These are phyloP conservation scores for Solanum chacoense DNA, from an alignment of 305 asterid genomes.

Conservation along the genomic window DNA sequence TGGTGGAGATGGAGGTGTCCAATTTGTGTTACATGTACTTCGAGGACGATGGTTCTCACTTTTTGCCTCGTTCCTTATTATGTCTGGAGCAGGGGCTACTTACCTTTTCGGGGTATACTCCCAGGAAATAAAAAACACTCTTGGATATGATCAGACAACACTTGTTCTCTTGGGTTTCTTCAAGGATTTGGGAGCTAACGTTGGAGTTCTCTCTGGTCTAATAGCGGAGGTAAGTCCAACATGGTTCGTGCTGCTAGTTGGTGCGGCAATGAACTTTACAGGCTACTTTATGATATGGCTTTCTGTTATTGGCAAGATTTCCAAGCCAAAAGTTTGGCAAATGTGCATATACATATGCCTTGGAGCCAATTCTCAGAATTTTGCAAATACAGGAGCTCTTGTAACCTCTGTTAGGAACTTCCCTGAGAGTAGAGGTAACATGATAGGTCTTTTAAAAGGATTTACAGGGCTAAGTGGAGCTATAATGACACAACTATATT, in stretches of 20 bases:
- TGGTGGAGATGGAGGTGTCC: not conserved
- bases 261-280: slow-evolving; percentile 59
- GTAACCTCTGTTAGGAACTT: slow-evolving; percentile 61
- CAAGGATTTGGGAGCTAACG: slow-evolving; percentile 76
- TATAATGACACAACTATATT: slow-evolving; percentile 59
- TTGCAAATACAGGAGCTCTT: slow-evolving; percentile 81
- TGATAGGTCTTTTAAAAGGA: slow-evolving; percentile 65
- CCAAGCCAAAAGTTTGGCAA: slow-evolving; percentile 58
- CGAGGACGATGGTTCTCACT: slow-evolving; percentile 82
- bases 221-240: slow-evolving; percentile 68
- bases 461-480: slow-evolving; percentile 83
- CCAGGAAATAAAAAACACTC: slow-evolving; percentile 48
- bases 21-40: slow-evolving; percentile 35
- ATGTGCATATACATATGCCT: slow-evolving; percentile 78
- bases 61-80: slow-evolving; percentile 63
- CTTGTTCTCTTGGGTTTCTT: slow-evolving; percentile 69
- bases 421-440: slow-evolving; percentile 62
- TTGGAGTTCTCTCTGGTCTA: slow-evolving; percentile 72
- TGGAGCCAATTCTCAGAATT: slow-evolving; percentile 84
- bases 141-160: slow-evolving; percentile 79
- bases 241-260: slow-evolving; percentile 61
- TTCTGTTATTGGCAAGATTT: slow-evolving; percentile 39
- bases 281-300: slow-evolving; percentile 85
- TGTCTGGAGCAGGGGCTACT: slow-evolving; percentile 92
- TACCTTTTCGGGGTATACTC: slow-evolving; percentile 76